Conservation (phyloP, 495 filamentous ascomycete species). For the Daldinia grandis region DNA sequence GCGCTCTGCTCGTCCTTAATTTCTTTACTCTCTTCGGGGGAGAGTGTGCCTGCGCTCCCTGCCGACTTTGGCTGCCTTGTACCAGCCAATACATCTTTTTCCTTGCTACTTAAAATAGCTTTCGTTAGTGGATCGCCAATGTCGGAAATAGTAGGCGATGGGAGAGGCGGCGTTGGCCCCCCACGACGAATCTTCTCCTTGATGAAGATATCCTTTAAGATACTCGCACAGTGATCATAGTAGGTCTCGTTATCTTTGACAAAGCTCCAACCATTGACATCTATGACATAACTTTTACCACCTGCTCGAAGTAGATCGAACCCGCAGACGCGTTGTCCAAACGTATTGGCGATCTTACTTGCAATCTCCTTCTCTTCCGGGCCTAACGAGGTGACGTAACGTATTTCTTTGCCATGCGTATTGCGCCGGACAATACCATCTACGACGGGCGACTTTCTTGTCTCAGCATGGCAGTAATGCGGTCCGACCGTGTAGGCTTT, state of each 20-base stretch:
- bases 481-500: conserved; percentile 98
- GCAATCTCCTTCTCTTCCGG: conserved; percentile 86
- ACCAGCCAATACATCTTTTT: conserved; percentile 47
- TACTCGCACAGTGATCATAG: conserved; percentile 88
- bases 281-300: conserved; percentile 94
- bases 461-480: conserved; percentile 94
- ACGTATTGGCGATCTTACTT: conserved; percentile 86
- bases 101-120: conserved; percentile 44
- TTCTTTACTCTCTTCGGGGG: conserved; percentile 44
- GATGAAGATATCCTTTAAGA: conserved; percentile 86
- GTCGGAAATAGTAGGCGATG: conserved; percentile 56
- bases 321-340: conserved; percentile 94
- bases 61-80: conserved; percentile 46
- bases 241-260: conserved; percentile 99
- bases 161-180: conserved; percentile 53
- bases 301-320: conserved; percentile 92
- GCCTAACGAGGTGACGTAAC: conserved; percentile 87
- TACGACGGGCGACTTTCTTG: conserved; percentile 94
- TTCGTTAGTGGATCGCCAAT: conserved; percentile 51
- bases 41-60: conserved; percentile 47
- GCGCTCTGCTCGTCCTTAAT: conserved; percentile 46
- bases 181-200: conserved; percentile 68
- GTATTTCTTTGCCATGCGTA: conserved; percentile 94
- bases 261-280: conserved; percentile 99
- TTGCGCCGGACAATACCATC: conserved; percentile 96